Base-by-base conservation (phyloP, 768 basidiomycete genomes). In the Cyathus striatus region DNA sequence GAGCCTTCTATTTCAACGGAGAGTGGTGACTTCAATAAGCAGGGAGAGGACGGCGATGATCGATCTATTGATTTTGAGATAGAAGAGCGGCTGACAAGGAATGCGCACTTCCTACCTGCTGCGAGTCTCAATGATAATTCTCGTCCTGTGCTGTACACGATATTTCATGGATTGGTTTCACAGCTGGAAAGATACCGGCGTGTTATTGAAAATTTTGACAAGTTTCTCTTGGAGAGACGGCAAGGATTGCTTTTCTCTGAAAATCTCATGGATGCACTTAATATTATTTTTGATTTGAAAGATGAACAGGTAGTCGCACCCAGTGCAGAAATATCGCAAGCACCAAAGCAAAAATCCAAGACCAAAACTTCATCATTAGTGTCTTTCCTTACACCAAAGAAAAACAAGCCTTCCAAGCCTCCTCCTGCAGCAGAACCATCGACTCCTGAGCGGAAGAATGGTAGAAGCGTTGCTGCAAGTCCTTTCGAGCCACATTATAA, bases 221-320 rank as follows among this genome's bases (percentile, higher is more conserved):
- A 76, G 55, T 89, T 79, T 54, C 76, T 98, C 2, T 60, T 80
- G 2, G 90, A 98, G 62, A 78, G 95, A 25, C 77, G 95, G 14
- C 86, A 86, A 56, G 94, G 93, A 2, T 71, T 98, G 6, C 64
- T 95, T 14, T 96, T 95, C 61, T 86, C 86, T 3, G 93, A 96
- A 64, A 93, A 93, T 57, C 66, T 96, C 25, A 87, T 83, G 5
- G 95, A 97, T 53, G 94, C 94, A 3, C 69, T 97, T 45, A 85
- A 75, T 35, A 67, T 91, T 36, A 75, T 71, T 12, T 66, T 92
- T 42, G 85, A 92, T 44, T 61, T 86, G 18, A 66, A 72, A 2
- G 69, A 76, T 14, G 75, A 79, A 41, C 59, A 69, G 10, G 59
- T 49, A 30, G 47, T 56, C 26, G 47, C 54, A 32, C 48, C 54